A percentile compares a stretch with the other conserved stretches of the same genome.
These are phyloP conservation scores for Colletotrichum falcatum DNA, from an alignment of 2,329 filamentous ascomycete species.

Conservation along the genomic window DNA sequence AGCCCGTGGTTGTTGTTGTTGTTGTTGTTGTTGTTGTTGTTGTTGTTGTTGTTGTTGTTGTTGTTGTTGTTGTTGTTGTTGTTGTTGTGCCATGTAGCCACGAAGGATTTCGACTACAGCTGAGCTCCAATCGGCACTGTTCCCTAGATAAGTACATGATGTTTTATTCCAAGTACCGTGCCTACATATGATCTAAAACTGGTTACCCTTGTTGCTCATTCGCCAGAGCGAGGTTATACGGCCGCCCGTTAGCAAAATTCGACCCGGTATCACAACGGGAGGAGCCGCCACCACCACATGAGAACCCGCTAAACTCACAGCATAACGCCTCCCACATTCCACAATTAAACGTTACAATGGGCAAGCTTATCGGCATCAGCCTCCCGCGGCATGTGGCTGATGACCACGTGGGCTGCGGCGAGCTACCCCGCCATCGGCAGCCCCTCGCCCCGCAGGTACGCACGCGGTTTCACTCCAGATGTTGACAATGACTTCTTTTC, in stretches of 20 bases:
- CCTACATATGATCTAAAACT: neutral
- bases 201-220: neutral
- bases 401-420: too few species aligned
- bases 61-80: too few species aligned
- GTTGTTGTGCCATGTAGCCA: neutral
- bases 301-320: neutral
- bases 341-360: neutral
- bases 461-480: too few species aligned
- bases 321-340: neutral
- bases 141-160: neutral
- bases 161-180: neutral
- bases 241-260: too few species aligned
- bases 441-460: neutral
- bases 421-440: neutral
- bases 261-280: neutral
- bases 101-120: neutral
- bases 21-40: fast-evolving
- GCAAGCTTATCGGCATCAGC: neutral
- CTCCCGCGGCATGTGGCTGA: too few species aligned
- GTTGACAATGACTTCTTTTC: too few species aligned
- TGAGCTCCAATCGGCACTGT: neutral
- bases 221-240: too few species aligned
- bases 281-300: neutral
- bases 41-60: too few species aligned
- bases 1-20: neutral